Evolutionary conservation across 1,139 yeast species (phyloP), one percentile per base, ranked within the genome.

Genomic region (Suhomyces bokatorum): DNA sequence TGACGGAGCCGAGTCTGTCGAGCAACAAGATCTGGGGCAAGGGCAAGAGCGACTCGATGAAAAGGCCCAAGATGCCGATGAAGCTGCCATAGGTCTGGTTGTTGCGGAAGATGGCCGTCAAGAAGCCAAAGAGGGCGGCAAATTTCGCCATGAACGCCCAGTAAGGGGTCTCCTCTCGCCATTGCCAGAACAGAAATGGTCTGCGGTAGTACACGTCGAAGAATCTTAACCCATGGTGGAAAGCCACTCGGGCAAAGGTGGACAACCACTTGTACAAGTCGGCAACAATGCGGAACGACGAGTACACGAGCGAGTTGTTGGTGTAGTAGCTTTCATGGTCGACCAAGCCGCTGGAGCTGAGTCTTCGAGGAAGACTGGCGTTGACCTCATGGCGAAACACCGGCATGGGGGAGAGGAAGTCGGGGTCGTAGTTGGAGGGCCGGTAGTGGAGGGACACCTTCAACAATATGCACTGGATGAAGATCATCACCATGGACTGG

Each of bases 11-110:
- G 26, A 87, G 63, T 47, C 91, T 73, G 58, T 82, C 77, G 44
- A 88, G 77, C 47, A 88, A 70, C 28, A 91, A 69, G 40, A 90
- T 87, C 63, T 90, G 97, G 0, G 97, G 97, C 41, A 90, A 68
- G 3, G 97, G 97, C 46, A 90, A 70, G 17, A 87, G 69, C n/a
- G 93, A 82, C 59, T 90, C 97, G 20, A 87, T 76, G 44, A 88
- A 73, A 37, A 90, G 74, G 0, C 97, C 95, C 15, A 79, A 54
- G 3, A 87, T 70, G 0, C 96, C 97, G 37, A 90, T 71, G 1
- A 76, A 51, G n/a, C 77, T 75, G 2, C 85, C 83, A 57, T 78
- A 82, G 17, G 62, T 49, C 15, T 65, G 61, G 51, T 58, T 69
- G 31, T 57, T 57, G 39, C 70, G 69, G 37, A 84, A 68, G 0